These are phyloP conservation scores for Nemania sp. DNA, from an alignment of 2,329 filamentous ascomycete genomes.

Conservation along the genomic window DNA sequence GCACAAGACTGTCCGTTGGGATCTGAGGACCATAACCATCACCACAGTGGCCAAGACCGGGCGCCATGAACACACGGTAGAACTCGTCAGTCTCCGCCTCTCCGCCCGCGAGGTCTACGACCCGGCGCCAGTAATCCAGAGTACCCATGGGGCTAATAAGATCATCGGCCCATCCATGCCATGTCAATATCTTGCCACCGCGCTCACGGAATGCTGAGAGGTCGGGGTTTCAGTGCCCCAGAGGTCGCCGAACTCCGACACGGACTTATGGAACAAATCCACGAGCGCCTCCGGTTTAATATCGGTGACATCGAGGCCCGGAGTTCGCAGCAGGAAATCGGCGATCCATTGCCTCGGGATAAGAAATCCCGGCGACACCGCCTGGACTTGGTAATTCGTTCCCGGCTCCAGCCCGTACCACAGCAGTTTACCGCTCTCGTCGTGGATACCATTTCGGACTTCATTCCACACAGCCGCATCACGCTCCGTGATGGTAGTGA, in stretches of 20 bases:
- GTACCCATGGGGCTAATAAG: constrained; percentile 42
- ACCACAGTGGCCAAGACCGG: constrained; percentile 56
- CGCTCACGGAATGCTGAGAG: constrained; percentile 37
- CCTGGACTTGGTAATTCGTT: constrained; percentile 9
- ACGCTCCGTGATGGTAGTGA: constrained; percentile 40
- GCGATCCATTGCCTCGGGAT: constrained; percentile 31
- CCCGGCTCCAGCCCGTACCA: constrained; percentile 29
- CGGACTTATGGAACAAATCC: constrained; percentile 29
- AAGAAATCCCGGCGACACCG: constrained; percentile 27
- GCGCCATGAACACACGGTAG: constrained; percentile 56
- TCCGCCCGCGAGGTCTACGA: constrained; percentile 28
- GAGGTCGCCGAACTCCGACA: constrained; percentile 28
- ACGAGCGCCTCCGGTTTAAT: constrained; percentile 38
- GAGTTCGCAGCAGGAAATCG: constrained; percentile 35
- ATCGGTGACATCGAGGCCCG: constrained; percentile 36
- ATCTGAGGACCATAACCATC: constrained; percentile 46
- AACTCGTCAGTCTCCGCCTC: constrained; percentile 48
- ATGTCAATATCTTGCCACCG: constrained; percentile 49
- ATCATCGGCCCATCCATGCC: constrained; percentile 48
- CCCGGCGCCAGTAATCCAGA: constrained; percentile 42
- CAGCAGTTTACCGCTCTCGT: constrained; percentile 24
- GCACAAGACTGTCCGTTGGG: constrained; percentile 22
- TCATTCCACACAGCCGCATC: constrained; percentile 28
- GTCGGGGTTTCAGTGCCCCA: constrained; percentile 40
- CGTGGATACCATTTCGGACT: constrained; percentile 29